phyloP scores from a whole-genome alignment of 2,329 filamentous ascomycete genomes.

The Alternaria sp. region DNA sequence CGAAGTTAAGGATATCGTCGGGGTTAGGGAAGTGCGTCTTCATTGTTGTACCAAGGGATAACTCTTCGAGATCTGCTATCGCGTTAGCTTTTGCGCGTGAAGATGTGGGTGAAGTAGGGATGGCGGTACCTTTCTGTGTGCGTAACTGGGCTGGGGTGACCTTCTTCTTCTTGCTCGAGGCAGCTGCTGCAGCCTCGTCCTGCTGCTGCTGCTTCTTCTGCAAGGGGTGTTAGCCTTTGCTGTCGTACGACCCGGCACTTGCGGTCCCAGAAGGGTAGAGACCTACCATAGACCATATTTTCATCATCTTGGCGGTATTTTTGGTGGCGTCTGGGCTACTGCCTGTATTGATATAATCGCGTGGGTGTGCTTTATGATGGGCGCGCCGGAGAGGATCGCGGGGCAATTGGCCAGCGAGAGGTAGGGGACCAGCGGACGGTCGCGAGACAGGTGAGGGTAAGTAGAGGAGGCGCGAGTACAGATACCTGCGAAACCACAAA shows the following conservation, averaged over 20 bases:
- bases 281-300: constrained; percentile 98
- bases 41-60: constrained; percentile 82
- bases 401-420: constrained; percentile 16
- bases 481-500: constrained; percentile 18
- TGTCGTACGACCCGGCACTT: background rate
- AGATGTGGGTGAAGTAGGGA: background rate
- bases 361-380: constrained; percentile 20
- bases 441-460: background rate
- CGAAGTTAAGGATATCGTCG: constrained; percentile 86
- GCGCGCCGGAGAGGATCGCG: constrained; percentile 22
- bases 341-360: constrained; percentile 20
- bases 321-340: constrained; percentile 15
- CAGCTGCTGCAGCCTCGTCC: constrained; percentile 84
- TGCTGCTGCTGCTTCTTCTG: constrained; percentile 93
- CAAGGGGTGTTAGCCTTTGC: constrained; percentile 36
- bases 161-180: constrained; percentile 93
- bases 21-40: constrained; percentile 81
- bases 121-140: constrained; percentile 85
- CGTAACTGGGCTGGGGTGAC: constrained; percentile 94
- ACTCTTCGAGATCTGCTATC: constrained; percentile 76
- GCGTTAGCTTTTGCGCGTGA: constrained; percentile 17
- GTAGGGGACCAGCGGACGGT: background rate
- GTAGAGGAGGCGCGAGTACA: constrained; percentile 4
- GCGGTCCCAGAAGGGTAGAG: background rate
- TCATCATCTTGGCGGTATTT: constrained; percentile 77